Percentiles rank a stretch among this genome's conserved stretches.
phyloP scores from a whole-genome alignment of 2,329 filamentous ascomycete species.

The Ophiocordyceps unilateralis region DNA sequence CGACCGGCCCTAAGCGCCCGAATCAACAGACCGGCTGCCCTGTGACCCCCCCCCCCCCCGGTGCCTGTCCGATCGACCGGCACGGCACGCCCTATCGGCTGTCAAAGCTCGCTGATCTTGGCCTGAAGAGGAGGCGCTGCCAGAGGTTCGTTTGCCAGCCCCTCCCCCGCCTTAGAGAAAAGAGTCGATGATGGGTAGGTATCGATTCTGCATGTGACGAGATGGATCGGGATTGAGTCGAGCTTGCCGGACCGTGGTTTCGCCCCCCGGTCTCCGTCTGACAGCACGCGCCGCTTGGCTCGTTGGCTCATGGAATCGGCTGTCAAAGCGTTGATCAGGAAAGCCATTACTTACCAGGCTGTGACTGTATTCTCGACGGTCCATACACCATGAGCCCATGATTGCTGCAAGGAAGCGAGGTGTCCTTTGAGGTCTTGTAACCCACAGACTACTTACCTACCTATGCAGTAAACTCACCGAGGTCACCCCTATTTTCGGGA shows the following conservation, averaged over 20 bases:
- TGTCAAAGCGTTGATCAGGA: neutral
- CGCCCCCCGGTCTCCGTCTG: neutral
- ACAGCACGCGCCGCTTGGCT: neutral
- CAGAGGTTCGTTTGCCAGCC: neutral
- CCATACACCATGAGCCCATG: neutral
- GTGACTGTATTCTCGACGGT: neutral
- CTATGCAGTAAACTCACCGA: neutral
- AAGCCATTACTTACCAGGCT: neutral
- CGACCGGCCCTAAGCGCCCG: neutral
- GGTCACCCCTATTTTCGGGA: neutral
- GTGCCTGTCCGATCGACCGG: no score
- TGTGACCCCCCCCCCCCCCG: no score
- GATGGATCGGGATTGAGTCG: neutral
- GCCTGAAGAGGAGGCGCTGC: no score
- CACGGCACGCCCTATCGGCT: neutral
- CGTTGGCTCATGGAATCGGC: neutral
- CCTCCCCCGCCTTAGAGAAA: neutral
- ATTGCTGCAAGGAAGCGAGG: neutral
- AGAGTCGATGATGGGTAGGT: no score
- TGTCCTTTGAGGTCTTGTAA: neutral
- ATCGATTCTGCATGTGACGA: neutral
- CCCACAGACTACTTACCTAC: no score
- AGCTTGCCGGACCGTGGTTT: neutral
- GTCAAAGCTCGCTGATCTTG: neutral
- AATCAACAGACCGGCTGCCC: neutral